Conservation (phyloP, 73 alveolate genomes). For the Uronychia binucleata region DNA sequence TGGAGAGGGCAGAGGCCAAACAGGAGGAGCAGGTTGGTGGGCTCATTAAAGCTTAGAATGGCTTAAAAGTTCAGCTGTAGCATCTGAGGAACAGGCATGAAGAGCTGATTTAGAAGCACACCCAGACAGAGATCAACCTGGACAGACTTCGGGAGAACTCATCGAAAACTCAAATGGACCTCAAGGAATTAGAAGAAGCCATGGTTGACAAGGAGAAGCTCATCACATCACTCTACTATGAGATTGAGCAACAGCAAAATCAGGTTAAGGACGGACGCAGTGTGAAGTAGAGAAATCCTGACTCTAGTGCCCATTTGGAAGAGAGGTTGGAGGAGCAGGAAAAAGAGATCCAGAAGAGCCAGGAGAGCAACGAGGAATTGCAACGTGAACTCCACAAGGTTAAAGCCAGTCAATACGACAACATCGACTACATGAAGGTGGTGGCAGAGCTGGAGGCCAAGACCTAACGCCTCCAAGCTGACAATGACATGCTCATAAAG, state of each 20-base stretch:
- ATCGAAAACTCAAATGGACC: too few species aligned
- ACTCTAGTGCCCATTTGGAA: not conserved
- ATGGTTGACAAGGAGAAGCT: not conserved
- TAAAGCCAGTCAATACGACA: conserved; percentile 42
- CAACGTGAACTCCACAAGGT: conserved; percentile 7
- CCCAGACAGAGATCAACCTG: too few species aligned
- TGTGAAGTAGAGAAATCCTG: not conserved
- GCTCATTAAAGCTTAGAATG: too few species aligned
- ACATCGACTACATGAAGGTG: conserved; percentile 19
- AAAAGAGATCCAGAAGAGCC: conserved; percentile 18
- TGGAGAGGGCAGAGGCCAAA: too few species aligned
- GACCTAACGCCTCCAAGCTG: not conserved
- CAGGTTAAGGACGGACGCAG: not conserved
- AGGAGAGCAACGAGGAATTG: conserved; percentile 6
- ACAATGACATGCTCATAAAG: conserved; percentile 28
- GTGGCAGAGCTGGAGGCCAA: conserved; percentile 42
- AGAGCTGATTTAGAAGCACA: too few species aligned
- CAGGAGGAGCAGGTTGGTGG: too few species aligned
- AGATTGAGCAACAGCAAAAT: not conserved
- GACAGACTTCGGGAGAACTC: too few species aligned
- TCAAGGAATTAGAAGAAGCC: too few species aligned
- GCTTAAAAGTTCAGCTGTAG: too few species aligned
- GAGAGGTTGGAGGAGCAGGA: not conserved
- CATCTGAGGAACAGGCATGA: too few species aligned
- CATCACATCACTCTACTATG: not conserved